Evolutionary conservation across 257 asterid genomes (phyloP).

Genomic region (Scutellaria barbata): DNA sequence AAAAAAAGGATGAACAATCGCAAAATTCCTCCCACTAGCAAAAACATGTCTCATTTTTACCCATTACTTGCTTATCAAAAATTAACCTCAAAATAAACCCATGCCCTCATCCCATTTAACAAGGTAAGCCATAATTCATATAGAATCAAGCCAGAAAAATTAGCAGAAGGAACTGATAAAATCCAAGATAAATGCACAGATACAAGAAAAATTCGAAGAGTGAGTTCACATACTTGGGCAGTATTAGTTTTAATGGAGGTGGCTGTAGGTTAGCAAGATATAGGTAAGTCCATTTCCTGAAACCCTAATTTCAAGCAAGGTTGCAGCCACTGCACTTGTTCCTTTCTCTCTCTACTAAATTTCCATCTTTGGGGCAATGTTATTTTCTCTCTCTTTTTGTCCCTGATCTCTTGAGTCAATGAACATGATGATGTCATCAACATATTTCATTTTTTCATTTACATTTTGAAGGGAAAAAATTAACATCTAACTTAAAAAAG

Average conservation of each 20-base stretch:
- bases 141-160: conserved; percentile 9
- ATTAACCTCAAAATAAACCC: conserved; percentile 29
- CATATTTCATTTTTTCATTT: conserved; percentile 1
- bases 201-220: conserved; percentile 14
- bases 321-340: conserved; percentile 41
- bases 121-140: conserved; percentile 14
- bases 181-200: conserved; percentile 18
- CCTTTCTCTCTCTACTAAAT: conserved; percentile 36
- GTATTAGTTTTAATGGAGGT: conserved; percentile 32
- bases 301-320: conserved; percentile 44
- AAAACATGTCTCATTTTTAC: neutral
- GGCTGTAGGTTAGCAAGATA: conserved; percentile 39
- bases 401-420: conserved; percentile 36
- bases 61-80: neutral
- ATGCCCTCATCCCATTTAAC: neutral
- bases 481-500: neutral
- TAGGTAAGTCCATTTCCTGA: conserved; percentile 52
- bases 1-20: neutral
- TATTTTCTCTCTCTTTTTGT: conserved; percentile 13
- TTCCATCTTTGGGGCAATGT: conserved; percentile 28
- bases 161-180: neutral
- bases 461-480: neutral
- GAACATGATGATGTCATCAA: conserved; percentile 32
- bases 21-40: neutral
- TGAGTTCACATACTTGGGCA: conserved; percentile 38